These are phyloP conservation scores for Saccharum officinarum DNA, from an alignment of 176 grass and related monocot species.

Conservation along the genomic window DNA sequence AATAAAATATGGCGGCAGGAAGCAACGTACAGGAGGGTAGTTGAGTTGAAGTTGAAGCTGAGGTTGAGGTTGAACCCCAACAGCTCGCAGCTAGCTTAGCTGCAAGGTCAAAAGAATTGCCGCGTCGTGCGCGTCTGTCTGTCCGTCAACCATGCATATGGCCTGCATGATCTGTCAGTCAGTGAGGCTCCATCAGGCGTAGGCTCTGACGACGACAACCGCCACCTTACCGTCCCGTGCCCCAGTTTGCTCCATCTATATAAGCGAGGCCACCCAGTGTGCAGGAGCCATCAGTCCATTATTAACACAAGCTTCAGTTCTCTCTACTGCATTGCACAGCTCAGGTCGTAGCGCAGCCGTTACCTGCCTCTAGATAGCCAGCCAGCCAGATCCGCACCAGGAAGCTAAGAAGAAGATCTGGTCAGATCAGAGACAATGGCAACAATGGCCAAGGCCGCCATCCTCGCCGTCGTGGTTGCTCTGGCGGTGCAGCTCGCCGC, in stretches of 20 bases:
- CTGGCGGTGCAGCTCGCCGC: conserved; percentile 38
- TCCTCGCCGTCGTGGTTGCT: conserved; percentile 20
- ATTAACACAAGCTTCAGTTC: neutral
- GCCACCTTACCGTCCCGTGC: too few species aligned
- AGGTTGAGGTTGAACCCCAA: neutral
- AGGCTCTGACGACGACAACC: conserved; percentile 5
- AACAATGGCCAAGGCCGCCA: neutral
- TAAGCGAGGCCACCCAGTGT: neutral
- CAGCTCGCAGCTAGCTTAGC: neutral
- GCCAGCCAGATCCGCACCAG: neutral
- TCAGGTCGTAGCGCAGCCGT: too few species aligned
- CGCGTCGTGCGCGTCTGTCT: neutral
- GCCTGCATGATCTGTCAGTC: neutral
- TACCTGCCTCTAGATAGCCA: too few species aligned
- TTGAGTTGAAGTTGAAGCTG: neutral
- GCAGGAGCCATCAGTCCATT: neutral
- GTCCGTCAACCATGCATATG: neutral
- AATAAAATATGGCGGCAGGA: neutral
- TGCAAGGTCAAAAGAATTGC: conserved; percentile 18
- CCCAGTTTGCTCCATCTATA: neutral
- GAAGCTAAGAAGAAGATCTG: neutral
- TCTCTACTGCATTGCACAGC: too few species aligned
- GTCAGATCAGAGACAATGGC: neutral
- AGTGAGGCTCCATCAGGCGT: neutral
- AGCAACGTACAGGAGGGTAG: neutral